Percentiles rank a stretch among this genome's conserved stretches.
phyloP scores from a whole-genome alignment of 2,329 filamentous ascomycete genomes.

The Phialemonium atrogriseum region DNA sequence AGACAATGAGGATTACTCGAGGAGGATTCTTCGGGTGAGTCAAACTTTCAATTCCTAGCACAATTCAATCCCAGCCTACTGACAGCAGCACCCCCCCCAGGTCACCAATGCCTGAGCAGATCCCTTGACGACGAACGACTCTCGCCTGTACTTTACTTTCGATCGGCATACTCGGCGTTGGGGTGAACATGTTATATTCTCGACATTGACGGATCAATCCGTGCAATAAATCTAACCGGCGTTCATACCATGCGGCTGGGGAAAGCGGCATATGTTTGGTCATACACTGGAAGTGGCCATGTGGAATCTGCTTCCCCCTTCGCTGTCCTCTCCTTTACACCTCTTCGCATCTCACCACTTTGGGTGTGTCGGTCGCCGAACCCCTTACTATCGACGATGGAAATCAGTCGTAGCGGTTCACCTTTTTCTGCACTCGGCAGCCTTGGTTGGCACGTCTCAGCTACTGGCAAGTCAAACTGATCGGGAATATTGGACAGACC shows the following conservation, averaged over 20 bases:
- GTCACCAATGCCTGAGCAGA: constrained; percentile 4
- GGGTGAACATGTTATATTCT: constrained; percentile 16
- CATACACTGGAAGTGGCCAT: not conserved
- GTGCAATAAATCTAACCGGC: constrained; percentile 8
- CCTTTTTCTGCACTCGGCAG: too few relatives aligned
- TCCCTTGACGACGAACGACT: constrained; percentile 26
- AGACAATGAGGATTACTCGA: constrained; percentile 93
- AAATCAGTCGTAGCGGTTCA: too few relatives aligned
- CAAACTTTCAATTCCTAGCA: too few relatives aligned
- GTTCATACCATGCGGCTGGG: constrained; percentile 8
- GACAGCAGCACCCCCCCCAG: not conserved
- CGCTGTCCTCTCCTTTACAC: constrained; percentile 31
- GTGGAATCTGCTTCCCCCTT: constrained; percentile 15
- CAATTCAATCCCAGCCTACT: too few relatives aligned
- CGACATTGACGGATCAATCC: constrained; percentile 15
- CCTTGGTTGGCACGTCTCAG: too few relatives aligned
- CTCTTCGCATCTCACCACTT: constrained; percentile 10
- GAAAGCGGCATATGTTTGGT: constrained; percentile 6
- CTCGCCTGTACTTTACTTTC: constrained; percentile 26
- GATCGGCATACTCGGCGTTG: constrained; percentile 30
- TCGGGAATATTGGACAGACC: too few relatives aligned
- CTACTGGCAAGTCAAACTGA: too few relatives aligned
- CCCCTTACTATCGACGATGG: too few relatives aligned
- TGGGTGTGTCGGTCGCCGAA: too few relatives aligned
- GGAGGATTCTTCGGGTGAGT: constrained; percentile 86